These are phyloP conservation scores for Monilinia fructicola DNA, from an alignment of 2,329 filamentous ascomycete genomes.

Conservation along the genomic window DNA sequence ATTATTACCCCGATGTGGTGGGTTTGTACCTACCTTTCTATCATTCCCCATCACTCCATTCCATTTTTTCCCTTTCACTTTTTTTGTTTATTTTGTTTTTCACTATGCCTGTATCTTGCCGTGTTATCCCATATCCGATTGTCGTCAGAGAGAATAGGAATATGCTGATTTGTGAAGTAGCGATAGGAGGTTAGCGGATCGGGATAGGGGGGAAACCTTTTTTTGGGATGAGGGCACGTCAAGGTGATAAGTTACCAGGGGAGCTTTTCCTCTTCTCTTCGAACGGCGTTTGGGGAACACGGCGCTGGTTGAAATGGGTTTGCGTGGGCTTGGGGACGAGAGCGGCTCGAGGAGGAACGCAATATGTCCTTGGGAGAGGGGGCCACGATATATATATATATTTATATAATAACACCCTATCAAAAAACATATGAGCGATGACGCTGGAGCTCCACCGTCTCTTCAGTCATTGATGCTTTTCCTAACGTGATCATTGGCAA, in stretches of 20 bases:
- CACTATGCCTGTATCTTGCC: neutral
- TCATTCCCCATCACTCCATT: neutral
- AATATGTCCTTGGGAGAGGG: neutral
- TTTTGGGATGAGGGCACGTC: slow-evolving; percentile 11
- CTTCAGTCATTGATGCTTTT: neutral
- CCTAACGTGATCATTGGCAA: neutral
- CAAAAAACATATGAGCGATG: neutral
- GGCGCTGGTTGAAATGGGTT: too few relatives aligned
- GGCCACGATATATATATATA: too few relatives aligned
- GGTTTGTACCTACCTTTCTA: neutral
- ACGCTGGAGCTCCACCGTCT: too few relatives aligned
- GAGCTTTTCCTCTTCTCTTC: neutral
- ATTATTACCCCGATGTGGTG: neutral
- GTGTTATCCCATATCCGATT: neutral
- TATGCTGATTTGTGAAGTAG: neutral
- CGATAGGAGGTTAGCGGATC: slow-evolving; percentile 8
- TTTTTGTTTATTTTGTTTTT: neutral
- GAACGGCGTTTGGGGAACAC: neutral
- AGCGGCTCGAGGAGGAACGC: neutral
- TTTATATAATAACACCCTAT: neutral
- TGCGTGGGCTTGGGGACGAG: neutral
- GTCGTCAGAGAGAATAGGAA: neutral
- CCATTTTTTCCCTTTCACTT: neutral
- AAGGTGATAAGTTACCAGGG: neutral
- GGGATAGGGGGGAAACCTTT: neutral